Conservation (phyloP, 352 stramenopile species). For the Pythium rishiriense region DNA sequence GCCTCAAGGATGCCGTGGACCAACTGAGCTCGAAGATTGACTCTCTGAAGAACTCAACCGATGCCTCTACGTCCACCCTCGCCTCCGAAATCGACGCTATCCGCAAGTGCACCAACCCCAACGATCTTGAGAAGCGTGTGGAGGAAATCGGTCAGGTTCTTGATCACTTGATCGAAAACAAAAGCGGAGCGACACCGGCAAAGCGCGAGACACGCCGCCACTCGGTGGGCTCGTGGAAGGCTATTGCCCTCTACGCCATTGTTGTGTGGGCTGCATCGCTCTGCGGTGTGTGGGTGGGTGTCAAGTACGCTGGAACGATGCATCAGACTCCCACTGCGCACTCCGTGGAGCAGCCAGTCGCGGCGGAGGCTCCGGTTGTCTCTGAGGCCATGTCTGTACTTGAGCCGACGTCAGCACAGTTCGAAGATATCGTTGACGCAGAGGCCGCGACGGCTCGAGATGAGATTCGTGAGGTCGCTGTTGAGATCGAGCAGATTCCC, state of each 20-base stretch:
- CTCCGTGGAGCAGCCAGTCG: background rate
- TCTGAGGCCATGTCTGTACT: slow-evolving; percentile 1
- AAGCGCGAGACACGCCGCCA: slow-evolving; percentile 8
- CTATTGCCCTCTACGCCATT: slow-evolving; percentile 16
- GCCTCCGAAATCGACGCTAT: slow-evolving; percentile 13
- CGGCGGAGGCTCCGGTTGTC: background rate
- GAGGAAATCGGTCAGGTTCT: slow-evolving; percentile 23
- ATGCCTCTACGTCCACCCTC: slow-evolving; percentile 15
- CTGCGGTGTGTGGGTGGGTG: slow-evolving; percentile 22
- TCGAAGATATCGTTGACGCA: background rate
- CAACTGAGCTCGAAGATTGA: slow-evolving; percentile 17
- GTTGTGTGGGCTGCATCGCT: slow-evolving; percentile 17
- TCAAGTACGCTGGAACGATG: slow-evolving; percentile 17
- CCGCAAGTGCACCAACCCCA: background rate
- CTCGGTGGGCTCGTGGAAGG: slow-evolving; percentile 26
- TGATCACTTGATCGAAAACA: slow-evolving; percentile 24
- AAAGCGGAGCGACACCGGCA: background rate
- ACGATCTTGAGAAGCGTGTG: slow-evolving; percentile 23
- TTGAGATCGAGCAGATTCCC: background rate
- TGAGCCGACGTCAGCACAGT: background rate
- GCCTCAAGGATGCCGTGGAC: slow-evolving; percentile 11
- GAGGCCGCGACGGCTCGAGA: background rate
- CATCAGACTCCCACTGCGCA: background rate
- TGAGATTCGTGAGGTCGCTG: slow-evolving; percentile 2
- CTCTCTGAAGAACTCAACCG: slow-evolving; percentile 16